These are phyloP conservation scores for Bryoerythrophyllum caledonicum DNA, from an alignment of 225 moss, liverwort and hornwort species.

Conservation along the genomic window DNA sequence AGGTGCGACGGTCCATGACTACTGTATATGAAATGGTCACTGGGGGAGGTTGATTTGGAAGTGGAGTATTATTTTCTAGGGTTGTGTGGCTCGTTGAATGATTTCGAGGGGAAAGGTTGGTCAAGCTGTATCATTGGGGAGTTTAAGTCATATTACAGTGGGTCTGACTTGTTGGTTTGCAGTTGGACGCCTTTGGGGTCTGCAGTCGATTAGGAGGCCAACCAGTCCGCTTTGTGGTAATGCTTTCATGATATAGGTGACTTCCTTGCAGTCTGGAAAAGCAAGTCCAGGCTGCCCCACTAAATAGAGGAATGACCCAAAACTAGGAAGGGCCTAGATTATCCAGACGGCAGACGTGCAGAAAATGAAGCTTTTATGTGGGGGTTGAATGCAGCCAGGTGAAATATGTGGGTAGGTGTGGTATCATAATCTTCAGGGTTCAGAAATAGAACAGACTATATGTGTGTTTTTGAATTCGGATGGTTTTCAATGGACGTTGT, in stretches of 20 bases:
- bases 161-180: neutral
- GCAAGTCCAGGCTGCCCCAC: neutral
- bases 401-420: neutral
- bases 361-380: neutral
- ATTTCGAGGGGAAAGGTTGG: neutral
- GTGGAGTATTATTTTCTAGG: neutral
- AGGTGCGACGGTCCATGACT: neutral
- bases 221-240: too few relatives aligned
- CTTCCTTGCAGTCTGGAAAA: neutral
- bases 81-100: neutral
- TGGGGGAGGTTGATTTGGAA: neutral
- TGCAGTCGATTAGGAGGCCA: neutral
- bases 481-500: too few relatives aligned
- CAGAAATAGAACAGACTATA: neutral
- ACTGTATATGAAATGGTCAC: neutral
- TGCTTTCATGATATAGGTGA: neutral
- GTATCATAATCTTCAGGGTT: too few relatives aligned
- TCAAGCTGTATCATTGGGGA: neutral
- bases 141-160: neutral
- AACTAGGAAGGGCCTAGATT: neutral
- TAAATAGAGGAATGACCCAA: too few relatives aligned
- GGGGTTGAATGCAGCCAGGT: too few relatives aligned
- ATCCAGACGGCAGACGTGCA: too few relatives aligned
- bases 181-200: neutral
- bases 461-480: neutral